phyloP scores from a whole-genome alignment of 805 yeast genomes.

The Candida sphagnicola region DNA sequence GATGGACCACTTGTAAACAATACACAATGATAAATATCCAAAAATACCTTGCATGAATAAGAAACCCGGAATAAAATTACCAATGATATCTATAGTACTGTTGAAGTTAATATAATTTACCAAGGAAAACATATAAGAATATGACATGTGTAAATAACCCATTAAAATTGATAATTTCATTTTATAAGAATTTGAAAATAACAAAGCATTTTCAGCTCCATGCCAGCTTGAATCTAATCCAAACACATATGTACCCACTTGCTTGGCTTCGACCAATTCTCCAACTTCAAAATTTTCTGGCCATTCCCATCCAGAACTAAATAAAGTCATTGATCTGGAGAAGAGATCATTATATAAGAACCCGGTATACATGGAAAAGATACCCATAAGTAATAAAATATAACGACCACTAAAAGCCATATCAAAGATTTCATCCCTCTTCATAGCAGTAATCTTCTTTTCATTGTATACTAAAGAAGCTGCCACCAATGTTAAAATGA shows the following conservation, averaged over 20 bases:
- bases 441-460: slow-evolving; percentile 44
- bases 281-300: slow-evolving; percentile 44
- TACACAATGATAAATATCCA: slow-evolving; percentile 64
- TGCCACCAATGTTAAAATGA: slow-evolving; percentile 56
- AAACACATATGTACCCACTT: slow-evolving; percentile 49
- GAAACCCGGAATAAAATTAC: slow-evolving; percentile 71
- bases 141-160: slow-evolving; percentile 75
- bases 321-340: slow-evolving; percentile 65
- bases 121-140: slow-evolving; percentile 64
- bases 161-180: slow-evolving; percentile 73
- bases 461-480: slow-evolving; percentile 53
- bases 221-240: slow-evolving; percentile 79
- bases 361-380: slow-evolving; percentile 72
- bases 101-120: slow-evolving; percentile 58
- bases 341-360: slow-evolving; percentile 69
- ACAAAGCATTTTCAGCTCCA: slow-evolving; percentile 68
- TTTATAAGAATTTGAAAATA: slow-evolving; percentile 70
- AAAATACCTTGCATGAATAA: slow-evolving; percentile 74
- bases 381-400: slow-evolving; percentile 65
- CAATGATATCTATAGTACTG: slow-evolving; percentile 61
- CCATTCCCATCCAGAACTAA: slow-evolving; percentile 71
- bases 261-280: slow-evolving; percentile 41
- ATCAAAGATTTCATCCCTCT: slow-evolving; percentile 69
- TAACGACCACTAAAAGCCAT: slow-evolving; percentile 75
- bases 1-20: slow-evolving; percentile 69